phyloP scores from a whole-genome alignment of 257 asterid genomes.

The Scutellaria baicalensis region DNA sequence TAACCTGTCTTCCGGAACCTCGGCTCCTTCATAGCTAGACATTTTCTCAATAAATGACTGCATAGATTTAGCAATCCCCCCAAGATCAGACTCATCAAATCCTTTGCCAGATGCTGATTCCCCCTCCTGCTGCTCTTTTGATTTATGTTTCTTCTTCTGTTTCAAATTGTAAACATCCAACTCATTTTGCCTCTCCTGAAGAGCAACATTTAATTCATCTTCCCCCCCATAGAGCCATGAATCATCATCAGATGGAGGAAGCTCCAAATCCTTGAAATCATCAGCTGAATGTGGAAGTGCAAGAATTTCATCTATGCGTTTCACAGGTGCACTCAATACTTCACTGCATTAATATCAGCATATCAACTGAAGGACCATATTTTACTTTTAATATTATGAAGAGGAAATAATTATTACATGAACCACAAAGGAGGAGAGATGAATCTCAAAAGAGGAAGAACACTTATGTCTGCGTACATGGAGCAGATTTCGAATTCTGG shows the following conservation, averaged over 20 bases:
- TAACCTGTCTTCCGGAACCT: constrained; percentile 70
- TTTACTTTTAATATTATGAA: constrained; percentile 1
- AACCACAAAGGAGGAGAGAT: background rate
- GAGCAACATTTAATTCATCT: constrained; percentile 77
- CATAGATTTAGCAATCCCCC: constrained; percentile 82
- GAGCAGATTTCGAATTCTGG: background rate
- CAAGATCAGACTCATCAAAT: constrained; percentile 54
- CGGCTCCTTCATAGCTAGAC: constrained; percentile 91
- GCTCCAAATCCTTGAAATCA: constrained; percentile 54
- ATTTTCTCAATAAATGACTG: constrained; percentile 62
- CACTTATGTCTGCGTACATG: background rate
- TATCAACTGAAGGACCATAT: background rate
- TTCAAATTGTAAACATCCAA: constrained; percentile 61
- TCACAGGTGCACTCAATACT: constrained; percentile 65
- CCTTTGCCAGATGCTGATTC: constrained; percentile 33
- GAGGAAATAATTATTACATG: background rate
- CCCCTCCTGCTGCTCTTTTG: constrained; percentile 47
- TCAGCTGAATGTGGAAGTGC: constrained; percentile 58
- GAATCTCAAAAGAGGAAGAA: background rate
- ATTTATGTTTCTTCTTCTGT: constrained; percentile 50
- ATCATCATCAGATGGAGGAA: constrained; percentile 88
- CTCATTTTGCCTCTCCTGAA: constrained; percentile 87
- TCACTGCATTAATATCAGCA: constrained; percentile 47
- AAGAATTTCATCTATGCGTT: constrained; percentile 76
- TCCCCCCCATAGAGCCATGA: constrained; percentile 93